A percentile compares a stretch with the other conserved stretches of the same genome.
phyloP scores from a whole-genome alignment of 1,284 basidiomycete species.

The Trametes hirsuta region DNA sequence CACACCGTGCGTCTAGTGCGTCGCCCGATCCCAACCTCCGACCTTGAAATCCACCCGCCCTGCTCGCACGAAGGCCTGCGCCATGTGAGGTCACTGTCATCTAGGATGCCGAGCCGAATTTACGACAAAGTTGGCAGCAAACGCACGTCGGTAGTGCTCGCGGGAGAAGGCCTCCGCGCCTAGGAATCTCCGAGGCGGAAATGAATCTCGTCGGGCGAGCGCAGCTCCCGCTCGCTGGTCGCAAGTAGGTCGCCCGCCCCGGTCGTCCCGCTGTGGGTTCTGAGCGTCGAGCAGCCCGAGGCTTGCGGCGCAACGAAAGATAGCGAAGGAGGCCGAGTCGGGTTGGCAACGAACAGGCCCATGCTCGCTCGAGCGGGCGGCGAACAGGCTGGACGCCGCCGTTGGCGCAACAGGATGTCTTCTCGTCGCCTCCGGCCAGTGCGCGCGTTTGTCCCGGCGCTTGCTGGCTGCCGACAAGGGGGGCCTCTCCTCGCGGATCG shows the following conservation, averaged over 20 bases:
- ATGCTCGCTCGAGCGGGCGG: neutral
- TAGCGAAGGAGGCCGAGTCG: neutral
- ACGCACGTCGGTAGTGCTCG: neutral
- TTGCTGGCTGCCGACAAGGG: neutral
- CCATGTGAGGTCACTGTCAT: slow-evolving; percentile 1
- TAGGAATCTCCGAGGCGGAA: neutral
- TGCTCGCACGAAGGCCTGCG: neutral
- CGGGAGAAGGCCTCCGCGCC: slow-evolving; percentile 6
- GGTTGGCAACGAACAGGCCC: slow-evolving; percentile 6
- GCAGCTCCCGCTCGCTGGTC: neutral
- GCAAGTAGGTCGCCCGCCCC: too few relatives aligned
- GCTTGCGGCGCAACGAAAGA: neutral
- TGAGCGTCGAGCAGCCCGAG: neutral
- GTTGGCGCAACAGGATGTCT: slow-evolving; percentile 1
- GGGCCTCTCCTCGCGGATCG: slow-evolving; percentile 6
- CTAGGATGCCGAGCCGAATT: slow-evolving; percentile 3
- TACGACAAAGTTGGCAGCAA: neutral
- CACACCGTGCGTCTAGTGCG: neutral
- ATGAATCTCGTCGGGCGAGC: neutral
- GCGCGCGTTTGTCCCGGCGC: neutral
- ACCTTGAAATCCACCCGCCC: too few relatives aligned
- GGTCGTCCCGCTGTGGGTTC: neutral
- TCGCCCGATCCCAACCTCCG: too few relatives aligned
- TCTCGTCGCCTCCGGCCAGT: slow-evolving; percentile 6
- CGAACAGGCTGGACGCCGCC: neutral